These are phyloP conservation scores for Desmodesmus armatus DNA, from an alignment of 139 green algal genomes.

Conservation along the genomic window DNA sequence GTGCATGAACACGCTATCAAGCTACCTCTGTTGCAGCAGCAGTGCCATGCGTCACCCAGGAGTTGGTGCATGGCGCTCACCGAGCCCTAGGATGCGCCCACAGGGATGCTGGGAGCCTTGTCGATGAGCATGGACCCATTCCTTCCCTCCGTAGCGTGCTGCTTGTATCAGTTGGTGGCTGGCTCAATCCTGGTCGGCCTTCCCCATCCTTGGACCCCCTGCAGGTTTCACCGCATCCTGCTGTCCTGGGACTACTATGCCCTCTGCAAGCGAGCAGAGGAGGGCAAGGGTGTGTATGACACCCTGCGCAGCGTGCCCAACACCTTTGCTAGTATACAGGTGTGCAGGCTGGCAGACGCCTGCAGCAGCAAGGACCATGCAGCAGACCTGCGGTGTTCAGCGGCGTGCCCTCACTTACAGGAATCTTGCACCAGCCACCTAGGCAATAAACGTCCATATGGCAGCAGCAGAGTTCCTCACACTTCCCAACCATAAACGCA, in stretches of 20 bases:
- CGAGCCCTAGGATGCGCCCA: background rate
- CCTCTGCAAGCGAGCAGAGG: conserved; percentile 54
- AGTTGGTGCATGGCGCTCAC: background rate
- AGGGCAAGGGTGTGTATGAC: conserved; percentile 57
- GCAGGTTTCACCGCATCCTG: conserved; percentile 71
- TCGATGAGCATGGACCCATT: background rate
- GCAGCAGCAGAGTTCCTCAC: no score
- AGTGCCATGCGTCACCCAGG: no score
- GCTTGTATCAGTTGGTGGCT: background rate
- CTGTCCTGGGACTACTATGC: conserved; percentile 89
- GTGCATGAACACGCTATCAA: no score
- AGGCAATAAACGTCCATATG: no score
- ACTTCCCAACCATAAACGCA: no score
- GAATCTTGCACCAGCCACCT: background rate
- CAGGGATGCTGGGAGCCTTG: background rate
- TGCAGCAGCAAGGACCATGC: conserved; percentile 21
- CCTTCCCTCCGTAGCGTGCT: background rate
- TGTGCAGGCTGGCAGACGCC: conserved; percentile 4
- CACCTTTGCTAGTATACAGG: conserved; percentile 56
- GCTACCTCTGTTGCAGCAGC: no score
- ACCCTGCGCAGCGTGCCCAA: conserved; percentile 49
- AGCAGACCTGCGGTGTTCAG: background rate
- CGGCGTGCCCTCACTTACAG: background rate
- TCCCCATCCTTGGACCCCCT: background rate
- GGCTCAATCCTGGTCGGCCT: background rate